Conservation (phyloP, 371 early-diverging fungal genomes). For the Apophysomyces trapeziformis region DNA sequence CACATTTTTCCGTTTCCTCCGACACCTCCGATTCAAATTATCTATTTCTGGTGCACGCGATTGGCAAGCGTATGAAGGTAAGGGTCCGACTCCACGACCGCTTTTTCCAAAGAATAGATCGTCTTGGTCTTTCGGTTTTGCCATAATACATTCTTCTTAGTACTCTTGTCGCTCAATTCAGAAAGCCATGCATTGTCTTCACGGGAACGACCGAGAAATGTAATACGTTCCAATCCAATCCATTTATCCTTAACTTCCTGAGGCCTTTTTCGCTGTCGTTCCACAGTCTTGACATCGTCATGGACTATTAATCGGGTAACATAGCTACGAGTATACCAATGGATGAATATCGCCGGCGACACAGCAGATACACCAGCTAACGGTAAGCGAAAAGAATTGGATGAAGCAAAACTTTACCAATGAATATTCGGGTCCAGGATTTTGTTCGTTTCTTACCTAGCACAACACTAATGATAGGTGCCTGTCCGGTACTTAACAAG, state of each 20-base stretch:
- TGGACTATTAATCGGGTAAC: constrained; percentile 45
- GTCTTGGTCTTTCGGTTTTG: constrained; percentile 27
- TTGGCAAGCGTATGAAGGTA: constrained; percentile 38
- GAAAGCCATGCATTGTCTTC: constrained; percentile 43
- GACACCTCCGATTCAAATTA: constrained; percentile 8
- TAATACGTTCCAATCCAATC: constrained; percentile 43
- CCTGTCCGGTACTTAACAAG: constrained; percentile 43
- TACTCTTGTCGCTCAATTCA: constrained; percentile 29
- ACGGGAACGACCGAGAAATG: constrained; percentile 35
- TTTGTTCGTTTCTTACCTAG: constrained; percentile 28
- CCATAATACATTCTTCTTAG: constrained; percentile 33
- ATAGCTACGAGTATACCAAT: constrained; percentile 43
- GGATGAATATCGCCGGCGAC: constrained; percentile 46
- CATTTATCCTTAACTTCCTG: constrained; percentile 43
- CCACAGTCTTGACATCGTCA: constrained; percentile 45
- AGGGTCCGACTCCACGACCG: constrained; percentile 48
- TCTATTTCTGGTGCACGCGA: constrained; percentile 1
- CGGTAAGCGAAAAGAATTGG: neutral
- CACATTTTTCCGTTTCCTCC: neutral
- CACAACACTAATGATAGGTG: constrained; percentile 35
- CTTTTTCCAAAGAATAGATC: constrained; percentile 39
- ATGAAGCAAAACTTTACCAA: too few relatives aligned
- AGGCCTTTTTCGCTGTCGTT: constrained; percentile 42
- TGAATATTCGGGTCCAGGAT: neutral
- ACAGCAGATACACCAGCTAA: constrained; percentile 49